These are phyloP conservation scores for Dendrocalamus latiflorus DNA, from an alignment of 202 grass and related monocot species.

Conservation along the genomic window DNA sequence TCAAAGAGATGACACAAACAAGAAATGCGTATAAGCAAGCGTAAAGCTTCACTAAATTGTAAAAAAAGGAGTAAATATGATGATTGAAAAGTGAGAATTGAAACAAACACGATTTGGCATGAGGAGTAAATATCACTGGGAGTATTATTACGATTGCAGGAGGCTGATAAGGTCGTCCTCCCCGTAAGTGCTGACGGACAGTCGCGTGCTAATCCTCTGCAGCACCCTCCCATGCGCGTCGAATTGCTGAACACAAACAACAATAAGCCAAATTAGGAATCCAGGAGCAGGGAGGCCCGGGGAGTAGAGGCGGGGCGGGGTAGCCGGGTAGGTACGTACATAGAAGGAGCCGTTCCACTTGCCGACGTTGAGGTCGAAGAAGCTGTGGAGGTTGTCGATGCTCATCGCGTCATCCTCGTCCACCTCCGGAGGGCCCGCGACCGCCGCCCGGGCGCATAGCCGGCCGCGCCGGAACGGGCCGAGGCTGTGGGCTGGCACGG, in stretches of 20 bases:
- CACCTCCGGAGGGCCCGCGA: slow-evolving; percentile 37
- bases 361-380: slow-evolving; percentile 72
- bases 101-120: slow-evolving; percentile 1
- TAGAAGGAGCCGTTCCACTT: slow-evolving; percentile 89
- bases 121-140: not conserved
- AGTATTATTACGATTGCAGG: slow-evolving; percentile 62
- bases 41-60: not conserved
- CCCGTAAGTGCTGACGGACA: slow-evolving; percentile 78
- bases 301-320: not conserved
- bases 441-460: slow-evolving; percentile 34
- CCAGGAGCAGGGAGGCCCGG: not conserved
- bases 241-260: slow-evolving; percentile 64
- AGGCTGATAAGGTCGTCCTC: slow-evolving; percentile 85
- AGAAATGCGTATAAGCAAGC: not conserved
- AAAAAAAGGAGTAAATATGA: not conserved
- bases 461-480: slow-evolving; percentile 8
- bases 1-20: not conserved
- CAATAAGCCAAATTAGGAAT: not conserved
- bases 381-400: slow-evolving; percentile 67
- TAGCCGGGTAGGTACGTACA: slow-evolving; percentile 23
- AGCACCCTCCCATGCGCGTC: slow-evolving; percentile 59
- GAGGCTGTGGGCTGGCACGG: not conserved
- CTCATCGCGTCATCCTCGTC: slow-evolving; percentile 61
- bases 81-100: not conserved
- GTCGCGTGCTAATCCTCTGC: slow-evolving; percentile 62